Base-by-base conservation (phyloP, 2,329 filamentous ascomycete genomes). In the Purpureocillium lavendulum region DNA sequence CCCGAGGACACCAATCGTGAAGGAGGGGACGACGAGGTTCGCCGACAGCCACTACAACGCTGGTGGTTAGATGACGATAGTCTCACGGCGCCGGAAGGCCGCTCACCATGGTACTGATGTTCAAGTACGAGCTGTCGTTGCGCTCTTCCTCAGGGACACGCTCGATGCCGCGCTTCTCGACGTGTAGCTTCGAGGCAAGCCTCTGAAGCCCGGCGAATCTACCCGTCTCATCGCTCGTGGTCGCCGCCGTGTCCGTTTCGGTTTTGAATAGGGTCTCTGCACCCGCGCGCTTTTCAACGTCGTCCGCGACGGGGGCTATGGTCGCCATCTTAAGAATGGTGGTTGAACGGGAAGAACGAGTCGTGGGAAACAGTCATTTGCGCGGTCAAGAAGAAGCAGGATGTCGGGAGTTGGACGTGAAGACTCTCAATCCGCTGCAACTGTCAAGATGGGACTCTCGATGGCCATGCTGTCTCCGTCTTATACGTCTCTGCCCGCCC, bases 91-190 rank as follows among this genome's bases (percentile, higher is more conserved):
- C n/a, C n/a, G n/a, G n/a, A n/a, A n/a, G n/a, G n/a, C n/a, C n/a
- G 47, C 33, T 29, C 69, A 85, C 82, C 77, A 87, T 75, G 18
- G 82, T 87, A 37, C 78, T 77, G 45, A 85, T 73, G 50, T 85
- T 83, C 51, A 73, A 64, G 58, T 83, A 70, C 17, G 74, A 77
- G 29, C 65, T 73, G 57, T 85, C 79, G 6, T 71, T 79, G 49
- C 82, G 67, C 63, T 87, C 83, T 51, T 81, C 68, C 39, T 77
- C 75, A 0, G 82, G 82, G 28, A 87, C 83, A 35, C 83, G 72
- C 62, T 88, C 83, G 43, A 88, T 85, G 39, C 84, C 84, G 54
- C 83, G 67, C 62, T 84, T 77, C 61, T 89, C 84, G 40, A 88
- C 74, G 32, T 80, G 75, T 45, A 82, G 69, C 49, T 70, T 77